Percentiles rank a stretch among this genome's conserved stretches.
phyloP scores from a whole-genome alignment of 192 early-diverging fungal genomes.

The Coemansia sp. region DNA sequence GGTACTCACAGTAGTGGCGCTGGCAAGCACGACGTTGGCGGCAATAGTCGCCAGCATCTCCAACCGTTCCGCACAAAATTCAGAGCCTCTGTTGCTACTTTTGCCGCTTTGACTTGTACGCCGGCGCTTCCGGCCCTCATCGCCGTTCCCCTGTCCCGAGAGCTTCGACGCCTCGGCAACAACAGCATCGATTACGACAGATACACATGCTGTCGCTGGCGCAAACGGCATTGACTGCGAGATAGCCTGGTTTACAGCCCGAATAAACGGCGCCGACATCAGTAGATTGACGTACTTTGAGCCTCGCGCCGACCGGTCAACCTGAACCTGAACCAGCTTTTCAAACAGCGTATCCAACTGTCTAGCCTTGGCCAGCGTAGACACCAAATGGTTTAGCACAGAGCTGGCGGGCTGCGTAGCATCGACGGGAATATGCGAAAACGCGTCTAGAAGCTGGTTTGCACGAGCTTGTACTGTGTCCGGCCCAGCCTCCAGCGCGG shows the following conservation, averaged over 20 bases:
- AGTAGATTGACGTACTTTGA: constrained; percentile 23
- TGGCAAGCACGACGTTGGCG: constrained; percentile 38
- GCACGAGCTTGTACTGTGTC: constrained; percentile 27
- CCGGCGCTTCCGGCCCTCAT: constrained; percentile 26
- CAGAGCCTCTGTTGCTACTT: background rate
- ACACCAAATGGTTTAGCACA: constrained; percentile 26
- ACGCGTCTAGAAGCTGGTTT: constrained; percentile 18
- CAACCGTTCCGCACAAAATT: background rate
- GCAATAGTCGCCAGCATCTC: constrained; percentile 24
- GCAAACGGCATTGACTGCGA: constrained; percentile 49
- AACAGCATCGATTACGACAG: constrained; percentile 19
- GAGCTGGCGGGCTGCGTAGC: background rate
- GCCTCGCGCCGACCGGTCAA: background rate
- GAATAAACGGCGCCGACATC: constrained; percentile 22
- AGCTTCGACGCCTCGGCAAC: constrained; percentile 9
- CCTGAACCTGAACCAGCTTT: constrained; percentile 14
- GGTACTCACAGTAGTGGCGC: constrained; percentile 26
- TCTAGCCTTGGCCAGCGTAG: constrained; percentile 32
- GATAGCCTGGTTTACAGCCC: constrained; percentile 19
- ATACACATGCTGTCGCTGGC: constrained; percentile 21
- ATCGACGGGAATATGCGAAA: constrained; percentile 22
- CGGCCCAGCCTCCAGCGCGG: constrained; percentile 40
- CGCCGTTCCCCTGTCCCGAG: background rate
- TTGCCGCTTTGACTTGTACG: constrained; percentile 16
- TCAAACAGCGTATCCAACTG: constrained; percentile 36